Percentiles rank a stretch among this genome's conserved stretches.
Evolutionary conservation across 257 asterid genomes (phyloP).

Genomic region (Misopates orontium): DNA sequence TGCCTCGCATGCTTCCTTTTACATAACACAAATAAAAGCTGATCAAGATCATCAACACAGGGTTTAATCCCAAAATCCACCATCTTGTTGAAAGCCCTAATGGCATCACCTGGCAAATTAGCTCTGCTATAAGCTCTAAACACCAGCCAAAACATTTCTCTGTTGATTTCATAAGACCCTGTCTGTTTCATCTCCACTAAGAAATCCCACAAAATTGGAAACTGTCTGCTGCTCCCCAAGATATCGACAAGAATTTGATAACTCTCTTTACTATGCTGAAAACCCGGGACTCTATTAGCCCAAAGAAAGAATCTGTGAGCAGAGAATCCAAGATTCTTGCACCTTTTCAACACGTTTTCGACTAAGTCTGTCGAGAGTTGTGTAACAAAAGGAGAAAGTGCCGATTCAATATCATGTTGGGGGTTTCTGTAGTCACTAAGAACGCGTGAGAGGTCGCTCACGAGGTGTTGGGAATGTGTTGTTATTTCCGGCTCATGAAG

Average conservation of each 20-base stretch:
- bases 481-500: slow-evolving; percentile 13
- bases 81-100: slow-evolving; percentile 82
- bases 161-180: slow-evolving; percentile 43
- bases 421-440: slow-evolving; percentile 82
- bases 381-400: slow-evolving; percentile 61
- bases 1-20: slow-evolving; percentile 63
- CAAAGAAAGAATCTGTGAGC: slow-evolving; percentile 90
- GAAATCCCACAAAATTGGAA: slow-evolving; percentile 86
- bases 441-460: slow-evolving; percentile 73
- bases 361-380: slow-evolving; percentile 48
- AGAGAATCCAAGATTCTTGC: slow-evolving; percentile 79
- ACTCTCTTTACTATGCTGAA: slow-evolving; percentile 63
- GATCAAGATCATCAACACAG: slow-evolving; percentile 63
- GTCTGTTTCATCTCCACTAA: slow-evolving; percentile 50
- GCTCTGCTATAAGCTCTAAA: slow-evolving; percentile 75
- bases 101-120: slow-evolving; percentile 78
- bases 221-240: slow-evolving; percentile 77
- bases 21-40: slow-evolving; percentile 60
- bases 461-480: slow-evolving; percentile 48
- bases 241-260: slow-evolving; percentile 71
- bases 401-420: slow-evolving; percentile 82
- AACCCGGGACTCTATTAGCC: slow-evolving; percentile 67
- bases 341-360: slow-evolving; percentile 79
- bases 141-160: slow-evolving; percentile 62
- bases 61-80: slow-evolving; percentile 76